phyloP scores from a whole-genome alignment of 371 early-diverging fungal genomes.

The Apophysomyces trapeziformis region DNA sequence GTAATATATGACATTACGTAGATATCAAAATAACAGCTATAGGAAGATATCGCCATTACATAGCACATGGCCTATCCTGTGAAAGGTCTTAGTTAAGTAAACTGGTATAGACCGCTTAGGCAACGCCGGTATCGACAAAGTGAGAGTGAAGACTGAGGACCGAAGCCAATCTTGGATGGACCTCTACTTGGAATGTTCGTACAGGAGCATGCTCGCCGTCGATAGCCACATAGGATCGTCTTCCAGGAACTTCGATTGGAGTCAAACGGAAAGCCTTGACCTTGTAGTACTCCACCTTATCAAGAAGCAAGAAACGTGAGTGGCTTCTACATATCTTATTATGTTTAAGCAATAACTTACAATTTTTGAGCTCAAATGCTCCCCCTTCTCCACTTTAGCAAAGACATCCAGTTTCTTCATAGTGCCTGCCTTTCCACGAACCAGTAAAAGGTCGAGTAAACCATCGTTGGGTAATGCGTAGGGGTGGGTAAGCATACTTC shows the following conservation, averaged over 20 bases:
- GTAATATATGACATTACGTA: too few relatives aligned
- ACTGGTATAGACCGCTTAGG: neutral
- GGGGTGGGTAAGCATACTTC: constrained; percentile 60
- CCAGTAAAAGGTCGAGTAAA: constrained; percentile 54
- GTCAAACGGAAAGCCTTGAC: constrained; percentile 61
- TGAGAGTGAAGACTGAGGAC: constrained; percentile 48
- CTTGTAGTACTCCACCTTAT: constrained; percentile 66
- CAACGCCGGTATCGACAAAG: constrained; percentile 28
- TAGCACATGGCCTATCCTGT: too few relatives aligned
- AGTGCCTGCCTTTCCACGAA: constrained; percentile 41
- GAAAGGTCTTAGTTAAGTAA: neutral
- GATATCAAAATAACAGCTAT: too few relatives aligned
- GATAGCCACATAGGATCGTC: constrained; percentile 57
- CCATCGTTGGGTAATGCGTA: constrained; percentile 66
- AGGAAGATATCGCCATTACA: too few relatives aligned
- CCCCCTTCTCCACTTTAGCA: constrained; percentile 55
- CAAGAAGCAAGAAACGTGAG: neutral
- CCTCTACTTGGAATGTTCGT: constrained; percentile 65
- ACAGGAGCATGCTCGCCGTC: constrained; percentile 68
- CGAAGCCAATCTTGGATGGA: constrained; percentile 56
- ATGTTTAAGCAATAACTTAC: constrained; percentile 32
- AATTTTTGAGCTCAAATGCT: constrained; percentile 52
- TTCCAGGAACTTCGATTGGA: constrained; percentile 43
- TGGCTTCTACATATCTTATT: neutral
- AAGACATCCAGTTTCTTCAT: constrained; percentile 44